Evolutionary conservation across 2,329 filamentous ascomycete species (phyloP), one percentile per base, ranked within the genome.

Genomic region (Calonectria fujianensis): DNA sequence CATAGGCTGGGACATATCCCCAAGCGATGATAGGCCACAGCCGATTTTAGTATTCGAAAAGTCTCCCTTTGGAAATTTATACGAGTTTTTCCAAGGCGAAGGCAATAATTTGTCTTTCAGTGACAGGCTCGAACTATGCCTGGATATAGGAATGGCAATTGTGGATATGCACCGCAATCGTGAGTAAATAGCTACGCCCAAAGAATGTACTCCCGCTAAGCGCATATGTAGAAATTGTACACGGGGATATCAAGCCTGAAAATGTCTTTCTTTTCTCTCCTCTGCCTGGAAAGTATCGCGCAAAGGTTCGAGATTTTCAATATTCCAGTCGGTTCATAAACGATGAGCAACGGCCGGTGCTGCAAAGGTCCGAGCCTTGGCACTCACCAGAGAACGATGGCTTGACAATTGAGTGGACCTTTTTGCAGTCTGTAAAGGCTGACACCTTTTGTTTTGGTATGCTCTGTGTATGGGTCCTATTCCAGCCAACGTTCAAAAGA

Each of bases 131-230:
- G 54, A n/a, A 10, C 20, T 61, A 5, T 61, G 54, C 6, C 6
- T 61, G 2, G 54, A 61, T 27, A 39, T 61, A 39, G 54, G 32
- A 39, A 13, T 35, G 32, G 54, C 54, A 18, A 24, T 61, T 14
- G 20, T 61, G 32, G 54, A 61, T n/a, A 61, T 61, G 54, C 54
- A 61, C 9, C 54, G 54, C 32, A 61, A 39, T n/a, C 54, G 54
- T 61, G 37, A 61, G 54, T 39, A 9, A 7, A 27, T 13, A 8
- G n/a, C 13, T 35, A 18, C n/a, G 1, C 18, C 9, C 11, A 18
- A 1, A 6, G n/a, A 27, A 14, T 37, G 2, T 16, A 1, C 24
- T 10, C 5, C 3, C 6, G 13, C 29, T 35, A 27, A 37, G 3
- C 7, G 13, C 16, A 3, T 14, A 18, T 11, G 6, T 39, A 61